Evolutionary conservation across 176 grass and related monocot species (phyloP).

Genomic region (Avena insularis): DNA sequence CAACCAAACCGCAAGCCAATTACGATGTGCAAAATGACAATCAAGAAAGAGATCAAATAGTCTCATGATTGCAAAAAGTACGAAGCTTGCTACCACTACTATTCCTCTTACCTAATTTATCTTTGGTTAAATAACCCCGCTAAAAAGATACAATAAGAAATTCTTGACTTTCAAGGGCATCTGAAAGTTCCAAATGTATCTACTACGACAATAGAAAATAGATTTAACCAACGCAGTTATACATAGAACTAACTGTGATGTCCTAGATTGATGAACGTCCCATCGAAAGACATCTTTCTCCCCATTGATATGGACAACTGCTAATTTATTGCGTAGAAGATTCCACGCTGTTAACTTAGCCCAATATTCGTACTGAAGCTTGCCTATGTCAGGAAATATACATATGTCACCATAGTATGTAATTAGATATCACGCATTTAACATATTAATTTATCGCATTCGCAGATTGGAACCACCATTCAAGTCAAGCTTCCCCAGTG

Average conservation of each 20-base stretch:
- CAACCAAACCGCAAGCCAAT: neutral
- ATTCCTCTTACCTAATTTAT: neutral
- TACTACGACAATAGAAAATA: neutral
- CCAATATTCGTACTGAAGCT: neutral
- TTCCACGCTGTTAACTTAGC: neutral
- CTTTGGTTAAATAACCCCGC: neutral
- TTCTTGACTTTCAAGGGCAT: neutral
- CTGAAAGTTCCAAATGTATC: neutral
- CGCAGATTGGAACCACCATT: slow-evolving; percentile 11
- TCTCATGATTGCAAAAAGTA: neutral
- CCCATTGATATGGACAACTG: neutral
- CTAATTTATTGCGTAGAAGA: slow-evolving; percentile 1
- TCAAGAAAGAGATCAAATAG: neutral
- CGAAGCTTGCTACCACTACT: neutral
- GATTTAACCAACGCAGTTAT: neutral
- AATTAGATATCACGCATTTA: neutral
- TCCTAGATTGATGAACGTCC: neutral
- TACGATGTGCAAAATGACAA: neutral
- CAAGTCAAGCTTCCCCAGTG: neutral
- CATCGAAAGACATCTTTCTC: neutral
- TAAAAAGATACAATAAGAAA: neutral
- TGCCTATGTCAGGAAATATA: neutral
- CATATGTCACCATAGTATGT: neutral
- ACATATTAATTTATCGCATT: neutral
- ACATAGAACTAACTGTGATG: neutral